These are phyloP conservation scores for Pachysandra terminalis DNA, from an alignment of 164 flowering plant species.

Conservation along the genomic window DNA sequence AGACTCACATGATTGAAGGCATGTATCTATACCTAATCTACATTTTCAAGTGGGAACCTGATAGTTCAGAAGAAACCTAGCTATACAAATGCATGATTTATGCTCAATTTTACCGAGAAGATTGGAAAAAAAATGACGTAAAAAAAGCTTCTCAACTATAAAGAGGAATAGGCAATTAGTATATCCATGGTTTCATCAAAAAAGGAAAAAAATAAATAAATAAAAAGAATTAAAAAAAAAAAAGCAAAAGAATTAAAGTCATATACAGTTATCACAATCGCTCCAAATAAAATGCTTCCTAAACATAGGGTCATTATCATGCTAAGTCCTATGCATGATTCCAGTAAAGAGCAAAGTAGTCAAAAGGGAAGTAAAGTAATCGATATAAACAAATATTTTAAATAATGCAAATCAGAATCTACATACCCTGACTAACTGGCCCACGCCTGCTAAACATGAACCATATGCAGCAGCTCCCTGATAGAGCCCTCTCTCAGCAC, in stretches of 20 bases:
- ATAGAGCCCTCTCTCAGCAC: constrained; percentile 86
- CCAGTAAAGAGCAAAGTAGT: background rate
- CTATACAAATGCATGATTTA: background rate
- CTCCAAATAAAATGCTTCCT: too few species aligned
- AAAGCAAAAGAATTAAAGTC: too few species aligned
- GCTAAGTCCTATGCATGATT: too few species aligned
- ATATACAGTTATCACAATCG: too few species aligned
- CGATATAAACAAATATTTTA: background rate
- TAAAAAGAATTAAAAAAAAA: too few species aligned
- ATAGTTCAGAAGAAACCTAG: background rate
- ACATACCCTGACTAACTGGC: constrained; percentile 83
- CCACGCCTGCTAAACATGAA: constrained; percentile 68
- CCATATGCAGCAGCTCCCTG: constrained; percentile 89
- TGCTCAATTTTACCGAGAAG: background rate
- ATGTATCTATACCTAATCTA: background rate
- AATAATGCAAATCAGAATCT: background rate
- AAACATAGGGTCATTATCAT: too few species aligned
- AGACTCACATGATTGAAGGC: background rate
- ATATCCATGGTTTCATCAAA: too few species aligned
- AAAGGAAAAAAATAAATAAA: too few species aligned
- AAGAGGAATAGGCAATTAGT: too few species aligned
- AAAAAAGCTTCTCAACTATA: too few species aligned
- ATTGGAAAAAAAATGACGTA: background rate
- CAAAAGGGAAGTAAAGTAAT: background rate
- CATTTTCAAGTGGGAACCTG: background rate